Conservation (phyloP, 805 yeast species). For the Naumovozyma baii region DNA sequence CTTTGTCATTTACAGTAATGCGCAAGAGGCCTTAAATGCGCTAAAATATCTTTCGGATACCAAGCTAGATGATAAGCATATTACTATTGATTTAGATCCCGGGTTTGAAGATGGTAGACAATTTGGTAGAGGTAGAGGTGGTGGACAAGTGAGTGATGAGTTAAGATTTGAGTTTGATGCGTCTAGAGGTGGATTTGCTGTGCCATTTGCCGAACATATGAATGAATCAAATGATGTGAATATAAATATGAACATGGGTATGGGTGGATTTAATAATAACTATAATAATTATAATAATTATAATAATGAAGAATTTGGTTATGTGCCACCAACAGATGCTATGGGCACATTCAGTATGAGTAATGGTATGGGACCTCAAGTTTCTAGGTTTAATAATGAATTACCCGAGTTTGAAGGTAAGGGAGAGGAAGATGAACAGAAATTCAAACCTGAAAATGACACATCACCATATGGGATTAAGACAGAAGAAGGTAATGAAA, state of each 20-base stretch:
- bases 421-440: too few relatives aligned
- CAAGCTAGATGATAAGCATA: conserved; percentile 68
- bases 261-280: conserved; percentile 1
- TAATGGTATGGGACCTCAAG: too few relatives aligned
- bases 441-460: too few relatives aligned
- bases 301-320: conserved; percentile 2
- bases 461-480: neutral
- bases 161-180: conserved; percentile 41
- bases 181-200: conserved; percentile 39
- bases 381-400: too few relatives aligned
- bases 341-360: conserved; percentile 8
- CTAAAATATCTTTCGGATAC: conserved; percentile 76
- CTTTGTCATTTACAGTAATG: conserved; percentile 67
- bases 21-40: conserved; percentile 68
- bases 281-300: neutral
- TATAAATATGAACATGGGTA: conserved; percentile 1
- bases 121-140: conserved; percentile 84
- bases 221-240: conserved; percentile 19
- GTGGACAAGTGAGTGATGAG: conserved; percentile 86
- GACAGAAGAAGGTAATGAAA: conserved; percentile 7
- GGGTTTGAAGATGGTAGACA: conserved; percentile 95
- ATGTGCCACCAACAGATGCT: conserved; percentile 8
- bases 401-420: too few relatives aligned
- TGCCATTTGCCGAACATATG: conserved; percentile 26
- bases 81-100: conserved; percentile 88